Percentiles rank a stretch among this genome's conserved stretches.
Evolutionary conservation across 2,329 filamentous ascomycete genomes (phyloP).

Genomic region (Ophiostoma piceae): DNA sequence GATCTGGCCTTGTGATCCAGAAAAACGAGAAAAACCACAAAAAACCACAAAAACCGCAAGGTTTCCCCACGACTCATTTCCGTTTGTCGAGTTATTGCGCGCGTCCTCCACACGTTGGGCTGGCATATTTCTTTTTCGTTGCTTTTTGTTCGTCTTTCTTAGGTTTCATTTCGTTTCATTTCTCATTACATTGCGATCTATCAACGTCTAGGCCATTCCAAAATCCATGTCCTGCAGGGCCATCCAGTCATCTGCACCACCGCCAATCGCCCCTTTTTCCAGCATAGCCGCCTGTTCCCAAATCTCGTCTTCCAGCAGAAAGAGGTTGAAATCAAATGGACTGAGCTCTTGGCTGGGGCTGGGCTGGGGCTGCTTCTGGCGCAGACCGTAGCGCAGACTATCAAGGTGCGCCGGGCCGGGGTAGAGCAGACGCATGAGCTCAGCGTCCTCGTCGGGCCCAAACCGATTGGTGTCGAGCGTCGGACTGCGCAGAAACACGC

Average conservation of each 20-base stretch:
- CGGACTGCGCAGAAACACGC: slow-evolving; percentile 28
- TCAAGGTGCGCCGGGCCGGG: slow-evolving; percentile 26
- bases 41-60: not conserved
- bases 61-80: slow-evolving; percentile 7
- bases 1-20: not conserved
- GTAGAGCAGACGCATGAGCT: slow-evolving; percentile 26
- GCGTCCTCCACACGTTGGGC: not conserved
- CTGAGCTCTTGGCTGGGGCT: slow-evolving; percentile 15
- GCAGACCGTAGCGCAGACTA: slow-evolving; percentile 20
- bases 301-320: slow-evolving; percentile 23
- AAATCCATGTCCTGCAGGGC: slow-evolving; percentile 15
- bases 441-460: slow-evolving; percentile 25
- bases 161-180: not conserved
- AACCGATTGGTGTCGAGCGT: slow-evolving; percentile 17
- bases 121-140: not conserved
- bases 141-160: not conserved
- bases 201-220: not conserved
- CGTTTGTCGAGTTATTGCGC: not conserved
- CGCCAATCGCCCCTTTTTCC: not conserved
- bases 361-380: slow-evolving; percentile 19
- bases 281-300: slow-evolving; percentile 19
- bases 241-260: not conserved
- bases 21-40: not conserved
- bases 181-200: not conserved
- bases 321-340: slow-evolving; percentile 24